These are phyloP conservation scores for Globisporangium emineosum DNA, from an alignment of 352 stramenopile genomes.

Conservation along the genomic window DNA sequence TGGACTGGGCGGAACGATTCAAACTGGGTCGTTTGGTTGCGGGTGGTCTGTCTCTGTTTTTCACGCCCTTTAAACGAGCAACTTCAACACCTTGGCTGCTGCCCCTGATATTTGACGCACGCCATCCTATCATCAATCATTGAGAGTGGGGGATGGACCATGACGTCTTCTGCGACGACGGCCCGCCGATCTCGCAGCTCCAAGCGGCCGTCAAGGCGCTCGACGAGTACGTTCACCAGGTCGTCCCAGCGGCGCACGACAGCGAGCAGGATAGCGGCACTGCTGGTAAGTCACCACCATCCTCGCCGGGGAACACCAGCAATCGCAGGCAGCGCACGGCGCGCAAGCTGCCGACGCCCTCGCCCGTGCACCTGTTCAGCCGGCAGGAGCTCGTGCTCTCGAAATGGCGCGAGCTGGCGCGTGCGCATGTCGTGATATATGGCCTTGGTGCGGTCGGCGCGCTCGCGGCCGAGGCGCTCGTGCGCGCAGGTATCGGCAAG, in stretches of 20 bases:
- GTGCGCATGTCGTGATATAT: constrained; percentile 28
- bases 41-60: not conserved
- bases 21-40: not conserved
- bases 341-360: constrained; percentile 7
- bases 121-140: too few relatives aligned
- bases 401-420: constrained; percentile 27
- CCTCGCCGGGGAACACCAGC: not conserved
- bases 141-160: constrained; percentile 29
- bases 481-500: constrained; percentile 29
- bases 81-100: not conserved
- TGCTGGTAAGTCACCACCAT: not conserved
- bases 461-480: constrained; percentile 29
- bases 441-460: constrained; percentile 30
- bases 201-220: constrained; percentile 36
- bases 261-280: not conserved
- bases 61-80: not conserved
- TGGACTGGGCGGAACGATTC: not conserved
- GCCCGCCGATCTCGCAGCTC: constrained; percentile 36
- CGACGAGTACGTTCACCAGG: constrained; percentile 31
- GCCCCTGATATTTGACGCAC: not conserved
- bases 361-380: constrained; percentile 28
- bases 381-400: constrained; percentile 21
- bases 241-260: constrained; percentile 5
- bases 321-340: not conserved
- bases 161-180: constrained; percentile 42